phyloP scores from a whole-genome alignment of 805 yeast species.

The Teunomyces barrocoloradensis region DNA sequence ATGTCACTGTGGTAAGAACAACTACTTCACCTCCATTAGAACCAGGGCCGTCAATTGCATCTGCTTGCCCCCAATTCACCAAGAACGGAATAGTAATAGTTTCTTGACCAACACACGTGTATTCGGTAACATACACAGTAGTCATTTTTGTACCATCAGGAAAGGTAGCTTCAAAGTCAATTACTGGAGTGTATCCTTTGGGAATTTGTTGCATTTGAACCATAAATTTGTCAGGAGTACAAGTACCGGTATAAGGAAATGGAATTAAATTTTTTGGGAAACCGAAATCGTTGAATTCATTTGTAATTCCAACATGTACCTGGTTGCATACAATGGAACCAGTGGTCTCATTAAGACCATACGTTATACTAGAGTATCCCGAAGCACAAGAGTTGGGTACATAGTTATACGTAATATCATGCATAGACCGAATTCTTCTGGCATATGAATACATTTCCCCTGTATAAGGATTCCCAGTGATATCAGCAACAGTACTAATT shows the following conservation, averaged over 20 bases:
- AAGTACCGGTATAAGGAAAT: conserved; percentile 6
- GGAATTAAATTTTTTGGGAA: conserved; percentile 9
- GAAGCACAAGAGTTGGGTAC: conserved; percentile 15
- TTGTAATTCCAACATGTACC: conserved; percentile 18
- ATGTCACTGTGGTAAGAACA: conserved; percentile 8
- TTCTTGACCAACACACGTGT: background rate
- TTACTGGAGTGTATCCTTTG: conserved; percentile 24
- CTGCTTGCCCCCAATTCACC: conserved; percentile 1
- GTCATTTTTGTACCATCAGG: background rate
- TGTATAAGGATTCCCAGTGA: background rate
- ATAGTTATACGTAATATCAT: conserved; percentile 6
- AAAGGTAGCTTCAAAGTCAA: background rate
- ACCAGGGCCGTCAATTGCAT: conserved; percentile 1
- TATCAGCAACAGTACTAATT: conserved; percentile 10
- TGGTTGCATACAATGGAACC: conserved; percentile 17
- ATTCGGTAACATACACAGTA: background rate
- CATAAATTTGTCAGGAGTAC: background rate
- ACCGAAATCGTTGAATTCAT: conserved; percentile 21
- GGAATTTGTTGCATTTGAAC: conserved; percentile 19
- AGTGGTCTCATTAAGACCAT: conserved; percentile 16
- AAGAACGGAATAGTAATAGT: background rate
- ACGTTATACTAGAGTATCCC: conserved; percentile 19
- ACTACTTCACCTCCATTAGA: conserved; percentile 7
- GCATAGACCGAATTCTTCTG: background rate
- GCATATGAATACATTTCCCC: background rate